Base-by-base conservation (phyloP, 176 grass and related monocot genomes). In the Zoysia pacifica region DNA sequence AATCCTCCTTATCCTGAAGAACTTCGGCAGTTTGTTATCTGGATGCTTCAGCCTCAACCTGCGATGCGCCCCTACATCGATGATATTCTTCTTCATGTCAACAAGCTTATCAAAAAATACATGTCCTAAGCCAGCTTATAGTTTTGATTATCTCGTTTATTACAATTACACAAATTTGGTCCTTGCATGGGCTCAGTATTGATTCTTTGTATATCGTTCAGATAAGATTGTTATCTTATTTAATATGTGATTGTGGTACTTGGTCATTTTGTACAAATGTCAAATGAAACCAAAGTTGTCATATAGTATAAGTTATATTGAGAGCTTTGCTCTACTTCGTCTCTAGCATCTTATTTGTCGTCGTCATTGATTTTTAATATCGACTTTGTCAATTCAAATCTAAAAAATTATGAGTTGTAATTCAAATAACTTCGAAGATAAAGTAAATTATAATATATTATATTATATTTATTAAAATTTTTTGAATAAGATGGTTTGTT, bases 11-110 rank as follows among this genome's bases (percentile, higher is more conserved):
- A 90, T 63, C 93, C 93, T 4, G 90, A 96, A 20, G 67, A 81
- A 51, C 93, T 99, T 79, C 86, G 82, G 63, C 89, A 99, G 54
- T 99, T 96, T 83, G 65, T 93, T 45, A 61, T 60, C 56, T 99
- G 93, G 96, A 89, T 99, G 96, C 82, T 99, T 67, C 96, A 99
- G 80, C 84, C 93, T 60, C 88, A 99, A 61, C 69, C 82, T 58
- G 73, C 82, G 2, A 84, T 93, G 74, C 86, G 93, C 73, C 97
- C 97, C 42, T 85, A 86, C 82, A 93, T 99, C 38, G 85, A 82
- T 64, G 90, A 99, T 75, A 81, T 96, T 59, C 68, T 91, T 79
- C 91, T 99, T 55, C 93, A 99, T 56, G 93, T 99, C 7, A 77
- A 93, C 77, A 99, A 93, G 80, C 90, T 99, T 72, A 84, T 96